A percentile compares a stretch with the other conserved stretches of the same genome.
phyloP scores from a whole-genome alignment of 805 yeast genomes.

The Blastobotrys mokoenaii region DNA sequence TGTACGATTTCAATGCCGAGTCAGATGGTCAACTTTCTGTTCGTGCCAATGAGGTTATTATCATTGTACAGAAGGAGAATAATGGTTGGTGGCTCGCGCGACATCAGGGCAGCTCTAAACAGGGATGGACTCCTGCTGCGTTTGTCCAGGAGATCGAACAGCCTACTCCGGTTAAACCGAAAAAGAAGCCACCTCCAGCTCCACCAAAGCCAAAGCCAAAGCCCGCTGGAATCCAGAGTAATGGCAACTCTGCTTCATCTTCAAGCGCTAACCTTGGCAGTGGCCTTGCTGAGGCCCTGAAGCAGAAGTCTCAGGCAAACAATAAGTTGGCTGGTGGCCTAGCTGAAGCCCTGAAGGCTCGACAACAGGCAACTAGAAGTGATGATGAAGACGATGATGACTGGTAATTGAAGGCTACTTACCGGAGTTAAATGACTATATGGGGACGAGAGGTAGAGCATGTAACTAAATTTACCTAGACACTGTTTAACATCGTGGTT shows the following conservation, averaged over 20 bases:
- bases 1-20: slow-evolving; percentile 56
- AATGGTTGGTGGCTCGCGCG: slow-evolving; percentile 96
- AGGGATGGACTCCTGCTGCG: slow-evolving; percentile 98
- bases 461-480: no score
- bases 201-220: slow-evolving; percentile 19
- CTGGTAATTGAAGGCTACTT: slow-evolving; percentile 12
- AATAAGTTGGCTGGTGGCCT: slow-evolving; percentile 68
- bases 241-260: slow-evolving; percentile 19
- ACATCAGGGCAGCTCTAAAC: slow-evolving; percentile 59
- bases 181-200: slow-evolving; percentile 24
- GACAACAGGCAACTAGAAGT: slow-evolving; percentile 52
- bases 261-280: slow-evolving; percentile 29
- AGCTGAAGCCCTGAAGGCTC: slow-evolving; percentile 77
- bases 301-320: slow-evolving; percentile 55
- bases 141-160: slow-evolving; percentile 45
- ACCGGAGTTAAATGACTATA: no score
- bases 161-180: slow-evolving; percentile 14
- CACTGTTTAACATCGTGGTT: no score
- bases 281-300: slow-evolving; percentile 63
- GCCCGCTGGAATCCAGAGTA: slow-evolving; percentile 9
- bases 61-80: slow-evolving; percentile 60
- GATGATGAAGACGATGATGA: slow-evolving; percentile 47
- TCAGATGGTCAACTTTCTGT: slow-evolving; percentile 72
- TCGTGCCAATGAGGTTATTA: slow-evolving; percentile 64
- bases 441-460: no score